Conservation (phyloP, 345 rosid genomes). For the Jatropha curcas region DNA sequence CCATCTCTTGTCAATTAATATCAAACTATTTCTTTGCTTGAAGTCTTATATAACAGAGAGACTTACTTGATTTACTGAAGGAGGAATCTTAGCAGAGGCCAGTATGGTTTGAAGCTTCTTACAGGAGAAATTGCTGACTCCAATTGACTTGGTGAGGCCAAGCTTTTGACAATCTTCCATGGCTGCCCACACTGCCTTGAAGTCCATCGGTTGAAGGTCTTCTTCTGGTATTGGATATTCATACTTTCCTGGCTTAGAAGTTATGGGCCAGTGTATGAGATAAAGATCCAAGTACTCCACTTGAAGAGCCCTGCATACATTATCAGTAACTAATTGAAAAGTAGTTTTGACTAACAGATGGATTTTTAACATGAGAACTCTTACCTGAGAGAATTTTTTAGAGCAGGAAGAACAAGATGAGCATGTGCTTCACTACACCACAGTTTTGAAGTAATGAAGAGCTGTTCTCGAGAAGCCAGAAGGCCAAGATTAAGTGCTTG, state of each 20-base stretch:
- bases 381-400: neutral
- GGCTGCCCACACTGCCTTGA: conserved; percentile 5
- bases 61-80: conserved; percentile 4
- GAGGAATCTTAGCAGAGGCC: neutral
- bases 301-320: neutral
- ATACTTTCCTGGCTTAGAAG: conserved; percentile 1
- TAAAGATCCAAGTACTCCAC: conserved; percentile 1
- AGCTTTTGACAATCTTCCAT: conserved; percentile 5
- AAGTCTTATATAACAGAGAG: neutral
- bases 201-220: conserved; percentile 9
- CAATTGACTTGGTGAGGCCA: neutral
- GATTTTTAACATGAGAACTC: too few relatives aligned
- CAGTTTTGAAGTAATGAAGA: conserved; percentile 19
- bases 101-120: conserved; percentile 4
- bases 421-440: conserved; percentile 11
- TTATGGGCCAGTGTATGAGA: conserved; percentile 2
- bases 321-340: too few relatives aligned
- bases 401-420: conserved; percentile 13
- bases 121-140: conserved; percentile 5
- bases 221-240: neutral
- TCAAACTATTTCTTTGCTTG: neutral
- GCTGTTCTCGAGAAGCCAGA: neutral
- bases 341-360: too few relatives aligned
- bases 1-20: neutral
- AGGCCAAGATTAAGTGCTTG: neutral